A percentile compares a stretch with the other conserved stretches of the same genome.
Evolutionary conservation across 2,329 filamentous ascomycete species (phyloP).

Genomic region (Trichoderma polysporum): DNA sequence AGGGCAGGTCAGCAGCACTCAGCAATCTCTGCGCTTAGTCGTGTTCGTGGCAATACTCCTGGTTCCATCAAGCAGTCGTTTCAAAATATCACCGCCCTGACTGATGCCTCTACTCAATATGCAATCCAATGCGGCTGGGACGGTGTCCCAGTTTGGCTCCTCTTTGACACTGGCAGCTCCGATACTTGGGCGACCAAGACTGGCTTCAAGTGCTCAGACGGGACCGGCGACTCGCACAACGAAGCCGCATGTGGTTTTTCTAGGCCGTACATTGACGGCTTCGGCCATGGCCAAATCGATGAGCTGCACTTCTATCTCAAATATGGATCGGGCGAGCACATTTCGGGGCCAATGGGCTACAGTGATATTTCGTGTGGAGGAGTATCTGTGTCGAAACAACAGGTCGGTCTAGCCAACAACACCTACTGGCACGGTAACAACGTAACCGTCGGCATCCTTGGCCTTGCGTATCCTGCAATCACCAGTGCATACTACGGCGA

Average conservation of each 20-base stretch:
- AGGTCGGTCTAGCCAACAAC: constrained; percentile 49
- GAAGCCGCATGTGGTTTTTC: constrained; percentile 44
- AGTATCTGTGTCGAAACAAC: constrained; percentile 45
- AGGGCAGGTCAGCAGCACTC: constrained; percentile 26
- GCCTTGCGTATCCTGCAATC: constrained; percentile 51
- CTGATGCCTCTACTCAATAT: constrained; percentile 43
- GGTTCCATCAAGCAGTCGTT: constrained; percentile 27
- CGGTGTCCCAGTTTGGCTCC: constrained; percentile 39
- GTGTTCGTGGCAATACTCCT: constrained; percentile 24
- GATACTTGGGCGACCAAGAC: constrained; percentile 50
- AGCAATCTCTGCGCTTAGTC: constrained; percentile 33
- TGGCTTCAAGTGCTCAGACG: constrained; percentile 44
- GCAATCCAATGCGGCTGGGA: constrained; percentile 44
- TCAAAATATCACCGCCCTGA: constrained; percentile 42
- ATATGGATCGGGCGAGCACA: constrained; percentile 50
- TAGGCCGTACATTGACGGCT: constrained; percentile 37
- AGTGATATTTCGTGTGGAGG: constrained; percentile 48
- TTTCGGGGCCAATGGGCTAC: constrained; percentile 48
- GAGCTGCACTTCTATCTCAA: constrained; percentile 47
- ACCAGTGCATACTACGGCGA: constrained; percentile 49
- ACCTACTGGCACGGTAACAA: constrained; percentile 55
- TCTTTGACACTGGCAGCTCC: constrained; percentile 52
- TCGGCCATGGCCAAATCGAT: constrained; percentile 40
- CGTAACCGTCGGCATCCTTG: constrained; percentile 50
- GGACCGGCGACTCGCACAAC: constrained; percentile 32